Percentiles rank a stretch among this genome's conserved stretches.
phyloP scores from a whole-genome alignment of 2,329 filamentous ascomycete species.

The Colletotrichum navitas region DNA sequence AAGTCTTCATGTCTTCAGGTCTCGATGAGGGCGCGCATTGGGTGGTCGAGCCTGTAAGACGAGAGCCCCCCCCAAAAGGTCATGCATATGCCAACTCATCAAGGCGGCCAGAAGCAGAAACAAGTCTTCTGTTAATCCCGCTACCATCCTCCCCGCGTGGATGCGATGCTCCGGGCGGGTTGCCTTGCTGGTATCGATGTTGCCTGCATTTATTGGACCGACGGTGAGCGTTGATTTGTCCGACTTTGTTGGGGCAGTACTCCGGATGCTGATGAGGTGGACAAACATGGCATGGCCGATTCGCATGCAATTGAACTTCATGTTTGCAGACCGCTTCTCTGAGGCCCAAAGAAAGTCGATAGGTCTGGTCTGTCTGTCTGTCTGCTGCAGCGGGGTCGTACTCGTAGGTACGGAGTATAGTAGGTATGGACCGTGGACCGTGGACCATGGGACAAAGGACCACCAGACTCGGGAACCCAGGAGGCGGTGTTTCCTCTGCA shows the following conservation, averaged over 20 bases:
- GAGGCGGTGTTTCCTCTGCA: conserved; percentile 7
- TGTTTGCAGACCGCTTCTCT: conserved; percentile 25
- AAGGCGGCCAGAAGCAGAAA: conserved; percentile 32
- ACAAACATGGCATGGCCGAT: conserved; percentile 8
- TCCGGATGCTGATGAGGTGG: conserved; percentile 21
- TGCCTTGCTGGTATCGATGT: conserved; percentile 6
- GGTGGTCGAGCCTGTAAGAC: conserved; percentile 34
- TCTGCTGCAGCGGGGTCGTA: neutral
- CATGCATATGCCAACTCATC: conserved; percentile 43
- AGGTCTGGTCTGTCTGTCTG: neutral
- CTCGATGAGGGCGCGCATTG: conserved; percentile 8
- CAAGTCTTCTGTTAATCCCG: conserved; percentile 4
- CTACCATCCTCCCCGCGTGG: neutral
- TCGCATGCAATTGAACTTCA: neutral
- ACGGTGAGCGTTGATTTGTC: conserved; percentile 36
- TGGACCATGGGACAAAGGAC: no score
- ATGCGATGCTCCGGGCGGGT: neutral
- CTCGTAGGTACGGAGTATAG: neutral
- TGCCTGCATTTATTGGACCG: conserved; percentile 30
- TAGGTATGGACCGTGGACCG: neutral
- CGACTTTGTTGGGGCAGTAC: conserved; percentile 34
- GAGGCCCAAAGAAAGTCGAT: neutral
- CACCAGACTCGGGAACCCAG: neutral
- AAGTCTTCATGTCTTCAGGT: neutral
- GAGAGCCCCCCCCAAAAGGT: conserved; percentile 27